Conservation (phyloP, 2,329 filamentous ascomycete genomes). For the Diplodia sapinea region DNA sequence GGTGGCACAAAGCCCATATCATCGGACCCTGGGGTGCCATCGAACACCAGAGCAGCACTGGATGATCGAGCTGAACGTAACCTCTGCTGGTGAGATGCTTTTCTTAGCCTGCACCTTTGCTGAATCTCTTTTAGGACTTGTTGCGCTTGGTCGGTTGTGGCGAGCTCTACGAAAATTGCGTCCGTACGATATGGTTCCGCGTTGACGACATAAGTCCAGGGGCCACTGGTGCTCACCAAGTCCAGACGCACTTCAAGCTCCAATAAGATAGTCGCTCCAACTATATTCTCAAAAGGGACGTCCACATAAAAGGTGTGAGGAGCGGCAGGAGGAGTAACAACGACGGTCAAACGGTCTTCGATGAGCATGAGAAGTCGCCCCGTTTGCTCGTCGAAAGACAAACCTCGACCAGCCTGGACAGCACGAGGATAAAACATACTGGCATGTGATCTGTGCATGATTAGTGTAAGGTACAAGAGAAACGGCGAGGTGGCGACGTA, state of each 20-base stretch:
- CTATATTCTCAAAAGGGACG: slow-evolving; percentile 35
- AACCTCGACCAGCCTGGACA: slow-evolving; percentile 37
- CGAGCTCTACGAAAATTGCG: slow-evolving; percentile 33
- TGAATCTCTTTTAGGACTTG: neutral
- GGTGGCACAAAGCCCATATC: neutral
- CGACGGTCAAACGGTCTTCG: slow-evolving; percentile 36
- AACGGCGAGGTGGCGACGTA: slow-evolving; percentile 16
- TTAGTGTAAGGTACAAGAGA: neutral
- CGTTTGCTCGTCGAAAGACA: slow-evolving; percentile 29
- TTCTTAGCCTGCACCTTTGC: neutral
- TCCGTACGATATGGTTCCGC: slow-evolving; percentile 34
- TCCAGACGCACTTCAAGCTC: slow-evolving; percentile 26
- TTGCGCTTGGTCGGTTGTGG: neutral
- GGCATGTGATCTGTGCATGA: neutral
- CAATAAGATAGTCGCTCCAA: neutral
- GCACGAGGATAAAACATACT: slow-evolving; percentile 27
- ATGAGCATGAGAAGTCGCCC: slow-evolving; percentile 8
- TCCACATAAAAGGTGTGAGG: slow-evolving; percentile 38
- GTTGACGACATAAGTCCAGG: slow-evolving; percentile 39
- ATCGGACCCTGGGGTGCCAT: neutral
- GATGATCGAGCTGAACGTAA: neutral
- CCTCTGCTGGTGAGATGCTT: neutral
- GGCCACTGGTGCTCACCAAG: slow-evolving; percentile 33
- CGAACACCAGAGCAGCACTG: neutral
- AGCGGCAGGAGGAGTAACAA: slow-evolving; percentile 33